Evolutionary conservation across 2,329 filamentous ascomycete species (phyloP).

Genomic region (Neofusicoccum sp.): DNA sequence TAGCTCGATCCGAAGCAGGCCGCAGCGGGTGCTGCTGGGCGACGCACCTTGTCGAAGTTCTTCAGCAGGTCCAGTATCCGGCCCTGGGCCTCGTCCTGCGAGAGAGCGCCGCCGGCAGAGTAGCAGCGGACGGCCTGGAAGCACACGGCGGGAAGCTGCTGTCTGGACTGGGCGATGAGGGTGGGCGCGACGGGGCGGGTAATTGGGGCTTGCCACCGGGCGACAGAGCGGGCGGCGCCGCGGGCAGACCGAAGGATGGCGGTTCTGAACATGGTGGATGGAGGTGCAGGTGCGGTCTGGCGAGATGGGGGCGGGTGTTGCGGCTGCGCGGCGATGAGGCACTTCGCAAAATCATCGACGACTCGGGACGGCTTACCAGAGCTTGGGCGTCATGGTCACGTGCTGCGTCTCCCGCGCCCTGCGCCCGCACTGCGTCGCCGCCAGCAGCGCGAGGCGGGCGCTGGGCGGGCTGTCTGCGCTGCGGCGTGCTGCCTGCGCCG

Average conservation of each 20-base stretch:
- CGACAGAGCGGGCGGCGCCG: constrained; percentile 46
- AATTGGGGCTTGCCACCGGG: constrained; percentile 50
- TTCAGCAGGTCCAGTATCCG: constrained; percentile 90
- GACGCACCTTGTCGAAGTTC: constrained; percentile 91
- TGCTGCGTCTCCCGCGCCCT: constrained; percentile 1
- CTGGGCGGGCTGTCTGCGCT: neutral
- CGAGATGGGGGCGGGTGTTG: constrained; percentile 27
- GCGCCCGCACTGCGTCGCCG: neutral
- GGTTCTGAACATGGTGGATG: constrained; percentile 81
- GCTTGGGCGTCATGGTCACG: constrained; percentile 22
- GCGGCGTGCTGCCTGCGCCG: neutral
- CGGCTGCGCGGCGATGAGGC: constrained; percentile 21
- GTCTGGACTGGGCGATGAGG: constrained; percentile 64
- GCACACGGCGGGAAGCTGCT: constrained; percentile 63
- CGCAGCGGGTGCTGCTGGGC: neutral
- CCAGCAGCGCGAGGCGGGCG: neutral
- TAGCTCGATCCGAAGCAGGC: constrained; percentile 28
- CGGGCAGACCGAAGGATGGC: constrained; percentile 78
- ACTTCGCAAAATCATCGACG: constrained; percentile 22
- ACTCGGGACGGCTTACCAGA: constrained; percentile 17
- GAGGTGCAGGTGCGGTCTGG: constrained; percentile 24
- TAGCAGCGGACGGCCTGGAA: constrained; percentile 80
- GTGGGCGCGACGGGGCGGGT: constrained; percentile 63
- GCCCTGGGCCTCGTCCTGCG: constrained; percentile 83
- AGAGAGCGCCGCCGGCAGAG: constrained; percentile 76